A percentile compares a stretch with the other conserved stretches of the same genome.
Evolutionary conservation across 2,329 filamentous ascomycete species (phyloP).

Genomic region (Pseudopyricularia javanii): DNA sequence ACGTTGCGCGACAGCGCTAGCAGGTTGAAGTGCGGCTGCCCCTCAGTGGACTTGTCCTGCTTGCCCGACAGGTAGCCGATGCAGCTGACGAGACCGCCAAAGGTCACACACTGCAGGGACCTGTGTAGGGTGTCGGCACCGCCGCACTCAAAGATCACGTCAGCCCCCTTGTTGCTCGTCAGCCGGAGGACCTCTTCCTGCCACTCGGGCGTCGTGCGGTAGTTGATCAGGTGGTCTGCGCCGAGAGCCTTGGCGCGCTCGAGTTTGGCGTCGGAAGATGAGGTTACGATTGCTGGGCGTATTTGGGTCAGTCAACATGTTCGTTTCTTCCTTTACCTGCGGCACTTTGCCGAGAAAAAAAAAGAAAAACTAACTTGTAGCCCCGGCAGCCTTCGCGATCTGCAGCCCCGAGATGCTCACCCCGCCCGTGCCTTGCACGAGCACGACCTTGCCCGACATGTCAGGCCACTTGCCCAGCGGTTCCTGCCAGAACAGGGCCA

Average conservation of each 20-base stretch:
- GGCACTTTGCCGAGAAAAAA: not conserved
- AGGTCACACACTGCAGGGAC: conserved; percentile 38
- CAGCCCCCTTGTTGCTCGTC: conserved; percentile 32
- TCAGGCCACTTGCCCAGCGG: conserved; percentile 34
- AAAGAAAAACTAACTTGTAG: conserved; percentile 23
- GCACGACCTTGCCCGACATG: conserved; percentile 22
- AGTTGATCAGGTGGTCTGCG: conserved; percentile 42
- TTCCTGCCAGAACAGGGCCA: conserved; percentile 48
- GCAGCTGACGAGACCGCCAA: conserved; percentile 40
- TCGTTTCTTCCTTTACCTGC: not conserved
- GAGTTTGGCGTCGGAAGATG: conserved; percentile 39
- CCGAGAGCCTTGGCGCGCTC: conserved; percentile 31
- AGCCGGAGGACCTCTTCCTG: conserved; percentile 31
- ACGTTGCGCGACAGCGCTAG: conserved; percentile 32
- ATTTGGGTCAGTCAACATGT: conserved; percentile 21
- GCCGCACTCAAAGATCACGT: conserved; percentile 43
- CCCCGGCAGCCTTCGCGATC: conserved; percentile 38
- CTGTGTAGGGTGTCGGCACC: conserved; percentile 37
- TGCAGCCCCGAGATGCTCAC: conserved; percentile 38
- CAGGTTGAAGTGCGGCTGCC: conserved; percentile 48
- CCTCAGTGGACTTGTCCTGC: conserved; percentile 34
- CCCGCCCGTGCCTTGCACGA: conserved; percentile 43
- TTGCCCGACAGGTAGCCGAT: conserved; percentile 39
- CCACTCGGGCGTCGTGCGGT: conserved; percentile 39
- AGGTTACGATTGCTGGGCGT: conserved; percentile 36